Percentiles rank a stretch among this genome's conserved stretches.
Conservation (phyloP, 352 stramenopile genomes). For the Pythium rhizo-oryzae region DNA sequence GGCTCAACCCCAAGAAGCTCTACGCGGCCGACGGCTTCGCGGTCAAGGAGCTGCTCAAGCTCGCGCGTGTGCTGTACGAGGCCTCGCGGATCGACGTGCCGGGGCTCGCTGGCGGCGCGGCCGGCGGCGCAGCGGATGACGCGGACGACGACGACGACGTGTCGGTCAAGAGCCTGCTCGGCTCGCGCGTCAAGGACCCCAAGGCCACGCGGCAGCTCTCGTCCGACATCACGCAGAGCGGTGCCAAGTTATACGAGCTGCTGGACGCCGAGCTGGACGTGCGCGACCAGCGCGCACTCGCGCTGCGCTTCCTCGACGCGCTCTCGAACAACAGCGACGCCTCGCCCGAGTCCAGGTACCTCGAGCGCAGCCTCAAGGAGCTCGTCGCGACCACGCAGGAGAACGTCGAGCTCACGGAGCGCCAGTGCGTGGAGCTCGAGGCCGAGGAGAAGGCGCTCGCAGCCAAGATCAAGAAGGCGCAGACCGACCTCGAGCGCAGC, state of each 20-base stretch:
- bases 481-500: slow-evolving; percentile 94
- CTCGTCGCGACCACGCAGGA: slow-evolving; percentile 80
- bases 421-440: slow-evolving; percentile 91
- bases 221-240: slow-evolving; percentile 93
- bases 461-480: slow-evolving; percentile 94
- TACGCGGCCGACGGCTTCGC: slow-evolving; percentile 95
- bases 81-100: slow-evolving; percentile 75
- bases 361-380: slow-evolving; percentile 86
- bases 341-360: slow-evolving; percentile 84
- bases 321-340: slow-evolving; percentile 86
- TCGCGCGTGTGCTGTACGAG: slow-evolving; percentile 93
- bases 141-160: slow-evolving; percentile 80
- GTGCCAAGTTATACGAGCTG: slow-evolving; percentile 92
- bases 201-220: slow-evolving; percentile 91
- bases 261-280: slow-evolving; percentile 92
- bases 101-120: slow-evolving; percentile 39
- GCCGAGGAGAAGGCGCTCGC: slow-evolving; percentile 91
- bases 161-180: slow-evolving; percentile 69
- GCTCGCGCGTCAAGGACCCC: slow-evolving; percentile 84
- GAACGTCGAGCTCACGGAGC: slow-evolving; percentile 85
- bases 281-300: slow-evolving; percentile 73
- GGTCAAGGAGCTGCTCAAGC: slow-evolving; percentile 95
- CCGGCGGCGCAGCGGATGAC: slow-evolving; percentile 17
- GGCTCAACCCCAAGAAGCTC: slow-evolving; percentile 95
- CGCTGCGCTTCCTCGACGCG: slow-evolving; percentile 93